Percentiles rank a stretch among this genome's conserved stretches.
phyloP scores from a whole-genome alignment of 352 stramenopile genomes.

The Phytophthora pisi region DNA sequence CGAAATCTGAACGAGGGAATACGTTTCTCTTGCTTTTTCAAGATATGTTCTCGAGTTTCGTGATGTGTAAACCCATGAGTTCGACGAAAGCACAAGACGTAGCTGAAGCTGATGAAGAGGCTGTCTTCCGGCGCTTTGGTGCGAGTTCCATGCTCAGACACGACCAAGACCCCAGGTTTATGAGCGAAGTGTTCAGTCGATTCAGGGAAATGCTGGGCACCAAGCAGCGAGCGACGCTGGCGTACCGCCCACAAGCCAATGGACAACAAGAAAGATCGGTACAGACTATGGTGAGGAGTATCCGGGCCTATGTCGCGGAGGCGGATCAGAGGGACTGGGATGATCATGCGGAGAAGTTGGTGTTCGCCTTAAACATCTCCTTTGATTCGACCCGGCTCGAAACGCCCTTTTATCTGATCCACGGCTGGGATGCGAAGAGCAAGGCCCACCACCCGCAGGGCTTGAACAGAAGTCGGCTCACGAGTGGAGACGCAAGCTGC shows the following conservation, averaged over 20 bases:
- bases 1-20: too few relatives aligned
- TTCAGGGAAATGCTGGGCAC: neutral
- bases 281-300: neutral
- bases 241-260: constrained; percentile 3
- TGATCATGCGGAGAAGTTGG: neutral
- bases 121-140: neutral
- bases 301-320: neutral
- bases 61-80: neutral
- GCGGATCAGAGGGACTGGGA: constrained; percentile 7
- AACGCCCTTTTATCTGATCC: constrained; percentile 2
- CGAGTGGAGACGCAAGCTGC: neutral
- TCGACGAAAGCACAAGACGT: neutral
- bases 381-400: neutral
- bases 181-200: neutral
- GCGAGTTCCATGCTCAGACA: neutral
- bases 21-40: neutral
- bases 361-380: neutral
- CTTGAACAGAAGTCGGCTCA: neutral
- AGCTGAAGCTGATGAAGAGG: neutral
- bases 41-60: neutral
- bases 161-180: neutral
- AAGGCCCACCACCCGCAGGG: neutral
- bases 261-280: constrained; percentile 4
- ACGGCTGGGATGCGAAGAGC: neutral
- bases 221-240: neutral